These are phyloP conservation scores for Candida patagonica DNA, from an alignment of 805 yeast species.

Conservation along the genomic window DNA sequence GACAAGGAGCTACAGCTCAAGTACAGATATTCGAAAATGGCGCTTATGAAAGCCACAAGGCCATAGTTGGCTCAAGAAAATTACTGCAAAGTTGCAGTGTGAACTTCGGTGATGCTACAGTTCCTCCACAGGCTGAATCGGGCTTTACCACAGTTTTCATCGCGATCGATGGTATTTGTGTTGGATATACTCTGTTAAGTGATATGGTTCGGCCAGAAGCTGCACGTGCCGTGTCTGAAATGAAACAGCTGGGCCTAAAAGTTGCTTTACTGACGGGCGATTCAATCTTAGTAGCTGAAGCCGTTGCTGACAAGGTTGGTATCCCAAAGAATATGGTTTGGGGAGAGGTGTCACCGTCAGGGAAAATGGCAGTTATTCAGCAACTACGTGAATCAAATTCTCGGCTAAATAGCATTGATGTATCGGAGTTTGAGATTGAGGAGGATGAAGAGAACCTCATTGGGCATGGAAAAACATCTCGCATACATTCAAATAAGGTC, in stretches of 20 bases:
- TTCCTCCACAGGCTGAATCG: constrained; percentile 20
- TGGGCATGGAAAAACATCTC: constrained; percentile 17
- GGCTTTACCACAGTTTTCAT: constrained; percentile 46
- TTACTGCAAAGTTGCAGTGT: constrained; percentile 4
- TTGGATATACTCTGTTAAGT: constrained; percentile 57
- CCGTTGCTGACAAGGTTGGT: constrained; percentile 59
- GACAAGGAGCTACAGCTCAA: constrained; percentile 27
- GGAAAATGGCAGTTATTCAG: constrained; percentile 60
- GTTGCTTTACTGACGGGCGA: constrained; percentile 94
- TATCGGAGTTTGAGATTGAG: constrained; percentile 8
- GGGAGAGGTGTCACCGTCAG: constrained; percentile 68
- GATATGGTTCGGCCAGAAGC: constrained; percentile 68
- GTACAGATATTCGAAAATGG: constrained; percentile 14
- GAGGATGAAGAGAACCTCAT: constrained; percentile 14
- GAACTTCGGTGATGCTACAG: neutral
- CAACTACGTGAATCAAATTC: constrained; percentile 37
- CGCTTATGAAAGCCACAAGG: constrained; percentile 18
- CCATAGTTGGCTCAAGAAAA: constrained; percentile 46
- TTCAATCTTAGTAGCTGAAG: constrained; percentile 47
- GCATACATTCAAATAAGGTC: constrained; percentile 31
- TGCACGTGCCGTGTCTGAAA: constrained; percentile 44
- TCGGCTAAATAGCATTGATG: constrained; percentile 1
- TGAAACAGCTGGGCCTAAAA: constrained; percentile 43
- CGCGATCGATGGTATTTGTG: constrained; percentile 44
- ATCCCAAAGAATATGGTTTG: constrained; percentile 55